Conservation (phyloP, 306 rosid genomes). For the Quillaja saponaria region DNA sequence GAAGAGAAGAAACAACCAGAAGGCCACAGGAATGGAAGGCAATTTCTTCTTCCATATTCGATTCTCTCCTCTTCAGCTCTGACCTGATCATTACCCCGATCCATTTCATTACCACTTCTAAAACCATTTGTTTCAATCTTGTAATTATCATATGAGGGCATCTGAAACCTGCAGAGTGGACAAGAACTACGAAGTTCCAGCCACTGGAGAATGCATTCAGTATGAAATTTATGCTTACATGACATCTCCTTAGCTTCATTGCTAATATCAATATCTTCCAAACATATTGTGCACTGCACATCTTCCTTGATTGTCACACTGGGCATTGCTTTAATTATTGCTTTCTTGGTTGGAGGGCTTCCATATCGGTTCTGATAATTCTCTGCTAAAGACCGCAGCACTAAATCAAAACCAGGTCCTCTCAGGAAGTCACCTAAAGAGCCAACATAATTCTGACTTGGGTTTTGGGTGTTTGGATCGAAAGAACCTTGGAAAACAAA, state of each 20-base stretch:
- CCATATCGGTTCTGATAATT: slow-evolving; percentile 60
- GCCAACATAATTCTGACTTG: slow-evolving; percentile 41
- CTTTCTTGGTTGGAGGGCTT: slow-evolving; percentile 71
- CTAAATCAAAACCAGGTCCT: slow-evolving; percentile 69
- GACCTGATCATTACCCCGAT: slow-evolving; percentile 28
- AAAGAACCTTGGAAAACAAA: slow-evolving; percentile 41
- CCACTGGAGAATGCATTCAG: slow-evolving; percentile 73
- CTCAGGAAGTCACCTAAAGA: slow-evolving; percentile 63
- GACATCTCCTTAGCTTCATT: slow-evolving; percentile 75
- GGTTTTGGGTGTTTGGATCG: slow-evolving; percentile 29
- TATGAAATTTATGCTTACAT: slow-evolving; percentile 75
- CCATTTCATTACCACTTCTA: slow-evolving; percentile 12
- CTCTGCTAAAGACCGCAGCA: slow-evolving; percentile 68
- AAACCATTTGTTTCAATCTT: slow-evolving; percentile 35
- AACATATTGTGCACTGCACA: slow-evolving; percentile 66
- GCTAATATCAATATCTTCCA: slow-evolving; percentile 71
- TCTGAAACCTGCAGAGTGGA: slow-evolving; percentile 79
- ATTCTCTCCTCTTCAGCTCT: slow-evolving; percentile 44
- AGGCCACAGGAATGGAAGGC: slow-evolving; percentile 63
- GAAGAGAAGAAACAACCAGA: slow-evolving; percentile 55
- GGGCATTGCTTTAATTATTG: slow-evolving; percentile 68
- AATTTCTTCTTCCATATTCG: slow-evolving; percentile 56
- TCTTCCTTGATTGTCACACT: slow-evolving; percentile 48
- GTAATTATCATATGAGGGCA: slow-evolving; percentile 58
- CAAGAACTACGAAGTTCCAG: slow-evolving; percentile 76